Evolutionary conservation across 1,139 yeast genomes (phyloP), one percentile per base, ranked within the genome.

Genomic region (Schizosaccharomyces versatilis): DNA sequence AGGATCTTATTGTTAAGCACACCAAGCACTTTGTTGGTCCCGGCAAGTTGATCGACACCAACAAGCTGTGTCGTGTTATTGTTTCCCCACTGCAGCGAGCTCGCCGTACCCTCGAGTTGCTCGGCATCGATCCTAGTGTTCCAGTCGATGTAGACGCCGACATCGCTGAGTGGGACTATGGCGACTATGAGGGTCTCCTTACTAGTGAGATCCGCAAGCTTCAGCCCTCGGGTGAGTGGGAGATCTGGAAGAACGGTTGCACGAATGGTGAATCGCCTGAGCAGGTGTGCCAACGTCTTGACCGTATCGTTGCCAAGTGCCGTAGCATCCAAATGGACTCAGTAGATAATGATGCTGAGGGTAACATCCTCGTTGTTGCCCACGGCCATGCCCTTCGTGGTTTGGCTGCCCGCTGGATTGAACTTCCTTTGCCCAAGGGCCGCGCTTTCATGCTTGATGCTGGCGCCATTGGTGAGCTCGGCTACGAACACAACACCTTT

Each of bases 331-430:
- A 88, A 64, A 68, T 69, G 54, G 66, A 71, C 56, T 84, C 86
- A 3, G 65, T 81, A 56, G 76, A 71, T 6, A 70, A 71, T 12
- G 69, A 74, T 42, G 72, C 70, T 56, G 68, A 79, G 5, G 78
- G 85, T 59, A 96, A 88, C 66, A 76, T 86, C 36, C 63, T 86
- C 59, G 80, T 86, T 15, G 82, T 86, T 58, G 96, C 90, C 7
- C 97, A 88, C 64, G 97, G 97, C 51, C 97, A 88, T 64, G 83
- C 88, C 56, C 72, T 88, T 61, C 79, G 97, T 64, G 83, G 90
- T 65, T 78, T 88, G 63, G 93, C 88, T 7, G 84, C 88, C 41
- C 71, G 95, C 59, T 88, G 97, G 97, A 78, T 84, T 38, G 75
- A 74, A 7, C 69, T 73, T 52, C 74, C 73, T 14, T 71, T 82